Evolutionary conservation across 2,329 filamentous ascomycete genomes (phyloP).

Genomic region (Paracorniculantispora psalliotae): DNA sequence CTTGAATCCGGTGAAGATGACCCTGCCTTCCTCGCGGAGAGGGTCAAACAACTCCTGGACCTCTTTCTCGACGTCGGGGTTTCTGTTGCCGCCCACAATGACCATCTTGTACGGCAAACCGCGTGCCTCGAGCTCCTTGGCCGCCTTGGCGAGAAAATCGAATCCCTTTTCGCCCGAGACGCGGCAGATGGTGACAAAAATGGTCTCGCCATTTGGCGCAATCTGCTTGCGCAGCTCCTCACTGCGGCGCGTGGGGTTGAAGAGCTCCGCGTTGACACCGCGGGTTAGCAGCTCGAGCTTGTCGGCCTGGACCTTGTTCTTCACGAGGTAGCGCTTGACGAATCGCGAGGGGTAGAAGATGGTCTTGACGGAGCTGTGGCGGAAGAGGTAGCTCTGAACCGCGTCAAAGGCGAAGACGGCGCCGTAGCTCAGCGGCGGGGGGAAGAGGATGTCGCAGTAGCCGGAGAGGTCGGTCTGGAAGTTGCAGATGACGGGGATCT

Average conservation of each 20-base stretch:
- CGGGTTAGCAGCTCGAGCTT: conserved; percentile 59
- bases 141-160: conserved; percentile 57
- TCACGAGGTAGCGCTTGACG: conserved; percentile 56
- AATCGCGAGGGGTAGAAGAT: conserved; percentile 66
- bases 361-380: conserved; percentile 54
- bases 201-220: conserved; percentile 57
- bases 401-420: conserved; percentile 57
- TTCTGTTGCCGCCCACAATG: conserved; percentile 64
- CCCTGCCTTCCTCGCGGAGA: conserved; percentile 44
- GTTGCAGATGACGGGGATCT: conserved; percentile 60
- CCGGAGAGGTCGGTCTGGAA: conserved; percentile 68
- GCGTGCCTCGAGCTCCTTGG: conserved; percentile 47
- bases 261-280: conserved; percentile 60
- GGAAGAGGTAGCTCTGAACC: conserved; percentile 64
- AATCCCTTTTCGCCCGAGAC: conserved; percentile 68
- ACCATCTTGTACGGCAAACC: conserved; percentile 59
- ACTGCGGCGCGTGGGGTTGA: conserved; percentile 50
- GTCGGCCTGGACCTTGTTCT: conserved; percentile 47
- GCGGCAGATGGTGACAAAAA: conserved; percentile 62
- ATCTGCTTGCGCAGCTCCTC: conserved; percentile 47
- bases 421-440: conserved; percentile 53
- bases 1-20: conserved; percentile 63
- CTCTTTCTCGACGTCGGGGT: conserved; percentile 55
- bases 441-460: conserved; percentile 66
- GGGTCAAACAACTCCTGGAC: conserved; percentile 55